Evolutionary conservation across 2,329 filamentous ascomycete genomes (phyloP).

Genomic region (Coleophoma eucalyptorum): DNA sequence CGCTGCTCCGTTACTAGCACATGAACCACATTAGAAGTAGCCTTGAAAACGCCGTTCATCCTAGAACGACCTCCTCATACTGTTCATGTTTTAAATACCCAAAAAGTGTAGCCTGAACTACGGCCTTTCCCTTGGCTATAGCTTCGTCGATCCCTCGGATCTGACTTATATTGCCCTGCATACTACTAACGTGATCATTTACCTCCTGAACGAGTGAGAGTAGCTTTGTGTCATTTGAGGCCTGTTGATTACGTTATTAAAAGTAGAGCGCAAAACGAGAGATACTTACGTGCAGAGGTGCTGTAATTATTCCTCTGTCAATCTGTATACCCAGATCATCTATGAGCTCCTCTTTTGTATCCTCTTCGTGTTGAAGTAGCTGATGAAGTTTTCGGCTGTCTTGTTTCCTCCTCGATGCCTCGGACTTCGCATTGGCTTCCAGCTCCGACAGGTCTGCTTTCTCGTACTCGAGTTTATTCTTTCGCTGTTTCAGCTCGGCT

Average conservation of each 20-base stretch:
- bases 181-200: constrained; percentile 25
- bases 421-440: constrained; percentile 52
- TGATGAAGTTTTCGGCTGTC: constrained; percentile 26
- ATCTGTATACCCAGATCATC: constrained; percentile 12
- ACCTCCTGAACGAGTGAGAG: constrained; percentile 20
- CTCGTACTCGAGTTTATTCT: constrained; percentile 51
- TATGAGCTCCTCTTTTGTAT: constrained; percentile 8
- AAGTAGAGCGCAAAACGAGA: not conserved
- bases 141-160: constrained; percentile 24
- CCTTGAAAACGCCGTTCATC: constrained; percentile 3
- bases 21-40: too few relatives aligned
- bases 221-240: constrained; percentile 21
- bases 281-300: constrained; percentile 15
- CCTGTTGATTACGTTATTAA: not conserved
- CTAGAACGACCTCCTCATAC: constrained; percentile 27
- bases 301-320: not conserved
- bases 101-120: constrained; percentile 25
- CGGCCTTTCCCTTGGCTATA: constrained; percentile 24
- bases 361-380: constrained; percentile 18
- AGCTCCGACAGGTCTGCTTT: constrained; percentile 46
- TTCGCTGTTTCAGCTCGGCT: constrained; percentile 53
- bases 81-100: constrained; percentile 19
- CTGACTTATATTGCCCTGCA: constrained; percentile 26
- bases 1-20: too few relatives aligned
- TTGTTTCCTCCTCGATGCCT: constrained; percentile 47